Evolutionary conservation across 495 filamentous ascomycete species (phyloP).

Genomic region (Parathielavia appendiculata): DNA sequence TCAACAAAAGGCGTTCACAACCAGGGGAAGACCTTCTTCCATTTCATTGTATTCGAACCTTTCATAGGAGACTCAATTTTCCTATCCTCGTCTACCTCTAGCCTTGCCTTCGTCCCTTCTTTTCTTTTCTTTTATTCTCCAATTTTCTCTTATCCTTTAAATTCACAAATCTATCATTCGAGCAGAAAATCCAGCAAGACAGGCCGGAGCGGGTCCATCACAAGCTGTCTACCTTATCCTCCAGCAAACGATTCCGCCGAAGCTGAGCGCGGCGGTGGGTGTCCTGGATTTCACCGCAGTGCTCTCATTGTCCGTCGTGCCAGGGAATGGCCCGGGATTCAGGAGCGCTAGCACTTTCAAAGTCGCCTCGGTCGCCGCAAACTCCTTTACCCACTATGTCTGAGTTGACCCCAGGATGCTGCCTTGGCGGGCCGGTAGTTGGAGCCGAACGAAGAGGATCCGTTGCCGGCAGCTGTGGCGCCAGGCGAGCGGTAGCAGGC

Average conservation of each 20-base stretch:
- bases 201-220: neutral
- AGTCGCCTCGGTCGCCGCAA: conserved; percentile 27
- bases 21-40: too few species aligned
- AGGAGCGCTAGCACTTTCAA: conserved; percentile 39
- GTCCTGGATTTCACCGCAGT: conserved; percentile 18
- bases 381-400: conserved; percentile 32
- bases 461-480: conserved; percentile 18
- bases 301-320: conserved; percentile 23
- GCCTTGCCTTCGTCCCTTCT: neutral
- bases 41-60: too few species aligned
- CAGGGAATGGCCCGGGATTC: conserved; percentile 24
- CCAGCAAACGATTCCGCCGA: conserved; percentile 2
- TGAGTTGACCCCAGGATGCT: conserved; percentile 31
- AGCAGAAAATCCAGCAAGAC: neutral
- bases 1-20: too few species aligned
- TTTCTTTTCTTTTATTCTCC: neutral
- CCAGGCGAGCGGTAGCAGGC: conserved; percentile 5
- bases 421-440: conserved; percentile 27
- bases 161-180: neutral
- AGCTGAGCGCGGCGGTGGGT: conserved; percentile 11
- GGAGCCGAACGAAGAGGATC: conserved; percentile 29
- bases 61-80: too few species aligned
- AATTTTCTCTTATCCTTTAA: too few species aligned
- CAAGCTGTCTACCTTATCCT: neutral
- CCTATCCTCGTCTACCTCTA: neutral